Percentiles rank a stretch among this genome's conserved stretches.
Conservation (phyloP, 1,139 yeast genomes). For the Scheffersomyces lignicola region DNA sequence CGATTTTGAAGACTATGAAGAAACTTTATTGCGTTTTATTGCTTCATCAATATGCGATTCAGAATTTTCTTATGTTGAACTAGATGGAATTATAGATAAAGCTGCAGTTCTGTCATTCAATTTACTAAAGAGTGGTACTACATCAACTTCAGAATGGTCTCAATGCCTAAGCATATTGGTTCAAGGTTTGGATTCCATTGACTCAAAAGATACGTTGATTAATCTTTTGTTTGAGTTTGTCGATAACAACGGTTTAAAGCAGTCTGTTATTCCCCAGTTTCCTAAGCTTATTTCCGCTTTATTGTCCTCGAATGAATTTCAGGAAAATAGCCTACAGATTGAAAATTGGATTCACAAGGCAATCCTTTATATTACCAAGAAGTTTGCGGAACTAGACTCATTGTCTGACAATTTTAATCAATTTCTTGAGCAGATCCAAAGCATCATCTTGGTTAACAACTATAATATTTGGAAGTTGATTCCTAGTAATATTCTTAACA, state of each 20-base stretch:
- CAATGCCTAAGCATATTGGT: slow-evolving; percentile 12
- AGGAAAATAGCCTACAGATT: slow-evolving; percentile 6
- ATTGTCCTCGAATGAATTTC: slow-evolving; percentile 8
- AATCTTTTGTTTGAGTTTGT: slow-evolving; percentile 16
- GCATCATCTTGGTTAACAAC: slow-evolving; percentile 14
- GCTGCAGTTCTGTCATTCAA: slow-evolving; percentile 8
- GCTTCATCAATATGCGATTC: slow-evolving; percentile 21
- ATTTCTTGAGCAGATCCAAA: slow-evolving; percentile 22
- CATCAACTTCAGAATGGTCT: slow-evolving; percentile 12
- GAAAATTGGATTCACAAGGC: slow-evolving; percentile 49
- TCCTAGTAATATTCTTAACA: slow-evolving; percentile 51
- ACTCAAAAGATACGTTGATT: slow-evolving; percentile 2
- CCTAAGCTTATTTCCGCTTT: background rate
- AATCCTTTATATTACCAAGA: slow-evolving; percentile 59
- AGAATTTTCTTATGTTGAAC: slow-evolving; percentile 3
- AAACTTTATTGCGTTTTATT: slow-evolving; percentile 20
- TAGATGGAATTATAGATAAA: slow-evolving; percentile 6
- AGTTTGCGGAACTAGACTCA: slow-evolving; percentile 51
- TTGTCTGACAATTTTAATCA: slow-evolving; percentile 33
- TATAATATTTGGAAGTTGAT: slow-evolving; percentile 43
- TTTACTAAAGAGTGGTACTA: slow-evolving; percentile 12
- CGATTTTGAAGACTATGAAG: slow-evolving; percentile 11
- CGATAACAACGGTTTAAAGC: slow-evolving; percentile 18
- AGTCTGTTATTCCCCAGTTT: slow-evolving; percentile 25
- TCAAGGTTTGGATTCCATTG: background rate